Percentiles rank a stretch among this genome's conserved stretches.
These are phyloP conservation scores for Saturnispora galanensis DNA, from an alignment of 805 yeast genomes.

Conservation along the genomic window DNA sequence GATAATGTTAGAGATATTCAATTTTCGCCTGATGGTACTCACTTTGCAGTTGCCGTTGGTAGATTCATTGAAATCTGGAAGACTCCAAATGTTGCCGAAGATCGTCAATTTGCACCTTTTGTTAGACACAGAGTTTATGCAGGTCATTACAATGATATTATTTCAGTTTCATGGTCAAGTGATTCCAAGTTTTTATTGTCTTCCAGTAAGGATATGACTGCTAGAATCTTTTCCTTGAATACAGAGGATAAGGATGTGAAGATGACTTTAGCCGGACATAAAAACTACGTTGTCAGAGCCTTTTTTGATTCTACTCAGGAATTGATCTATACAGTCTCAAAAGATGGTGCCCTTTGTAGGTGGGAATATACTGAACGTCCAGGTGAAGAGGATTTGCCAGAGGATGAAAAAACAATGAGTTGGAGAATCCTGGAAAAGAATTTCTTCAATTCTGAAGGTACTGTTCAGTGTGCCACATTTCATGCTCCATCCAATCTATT, in stretches of 20 bases:
- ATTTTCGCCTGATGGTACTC: slow-evolving; percentile 82
- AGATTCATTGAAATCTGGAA: slow-evolving; percentile 88
- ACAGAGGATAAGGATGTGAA: slow-evolving; percentile 67
- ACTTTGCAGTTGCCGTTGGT: slow-evolving; percentile 78
- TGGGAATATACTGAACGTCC: slow-evolving; percentile 77
- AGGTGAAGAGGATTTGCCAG: slow-evolving; percentile 36
- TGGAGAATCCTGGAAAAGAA: slow-evolving; percentile 83
- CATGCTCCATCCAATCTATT: slow-evolving; percentile 61
- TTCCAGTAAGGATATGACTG: slow-evolving; percentile 82
- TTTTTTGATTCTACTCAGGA: slow-evolving; percentile 86
- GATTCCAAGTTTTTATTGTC: slow-evolving; percentile 85
- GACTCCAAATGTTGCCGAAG: slow-evolving; percentile 72
- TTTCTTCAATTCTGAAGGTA: slow-evolving; percentile 61
- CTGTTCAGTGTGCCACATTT: slow-evolving; percentile 74
- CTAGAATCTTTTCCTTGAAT: slow-evolving; percentile 70
- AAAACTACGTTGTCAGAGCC: slow-evolving; percentile 80
- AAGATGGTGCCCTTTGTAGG: slow-evolving; percentile 86
- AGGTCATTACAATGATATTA: slow-evolving; percentile 82
- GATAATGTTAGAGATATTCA: slow-evolving; percentile 63
- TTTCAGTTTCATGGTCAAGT: slow-evolving; percentile 74
- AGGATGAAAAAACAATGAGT: slow-evolving; percentile 37
- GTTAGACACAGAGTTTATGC: slow-evolving; percentile 83
- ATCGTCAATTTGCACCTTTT: slow-evolving; percentile 92
- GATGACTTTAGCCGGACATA: slow-evolving; percentile 83
- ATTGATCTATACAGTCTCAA: slow-evolving; percentile 79